Conservation (phyloP, 306 rosid genomes). For the Lablab purpureus region DNA sequence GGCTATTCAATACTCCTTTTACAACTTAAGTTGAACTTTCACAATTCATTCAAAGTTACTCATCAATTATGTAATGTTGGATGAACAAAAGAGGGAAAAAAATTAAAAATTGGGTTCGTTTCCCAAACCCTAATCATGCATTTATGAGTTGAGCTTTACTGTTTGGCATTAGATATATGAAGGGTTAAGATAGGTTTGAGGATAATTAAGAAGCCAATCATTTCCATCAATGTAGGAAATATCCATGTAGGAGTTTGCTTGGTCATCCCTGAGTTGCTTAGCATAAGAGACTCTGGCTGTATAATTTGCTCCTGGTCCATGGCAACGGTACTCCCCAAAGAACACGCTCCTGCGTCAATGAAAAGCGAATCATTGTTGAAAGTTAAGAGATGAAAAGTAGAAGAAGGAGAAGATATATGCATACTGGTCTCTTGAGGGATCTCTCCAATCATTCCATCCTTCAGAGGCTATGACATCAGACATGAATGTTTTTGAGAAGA, state of each 20-base stretch:
- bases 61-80: background rate
- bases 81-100: background rate
- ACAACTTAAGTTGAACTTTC: too few species aligned
- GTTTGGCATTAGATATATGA: background rate
- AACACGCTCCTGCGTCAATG: conserved; percentile 58
- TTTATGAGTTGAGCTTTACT: background rate
- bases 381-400: background rate
- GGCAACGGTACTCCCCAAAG: conserved; percentile 73
- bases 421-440: conserved; percentile 74
- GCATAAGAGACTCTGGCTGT: conserved; percentile 64
- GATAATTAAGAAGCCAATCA: conserved; percentile 57
- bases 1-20: too few species aligned
- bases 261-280: conserved; percentile 65
- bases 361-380: background rate
- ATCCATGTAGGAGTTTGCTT: conserved; percentile 60
- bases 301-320: conserved; percentile 67
- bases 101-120: too few species aligned
- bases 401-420: background rate
- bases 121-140: too few species aligned
- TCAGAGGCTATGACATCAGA: conserved; percentile 63
- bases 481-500: conserved; percentile 73
- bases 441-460: conserved; percentile 87
- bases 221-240: conserved; percentile 65
- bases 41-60: too few species aligned
- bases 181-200: background rate